phyloP scores from a whole-genome alignment of 2,329 filamentous ascomycete species.

The Diaporthe sp. region DNA sequence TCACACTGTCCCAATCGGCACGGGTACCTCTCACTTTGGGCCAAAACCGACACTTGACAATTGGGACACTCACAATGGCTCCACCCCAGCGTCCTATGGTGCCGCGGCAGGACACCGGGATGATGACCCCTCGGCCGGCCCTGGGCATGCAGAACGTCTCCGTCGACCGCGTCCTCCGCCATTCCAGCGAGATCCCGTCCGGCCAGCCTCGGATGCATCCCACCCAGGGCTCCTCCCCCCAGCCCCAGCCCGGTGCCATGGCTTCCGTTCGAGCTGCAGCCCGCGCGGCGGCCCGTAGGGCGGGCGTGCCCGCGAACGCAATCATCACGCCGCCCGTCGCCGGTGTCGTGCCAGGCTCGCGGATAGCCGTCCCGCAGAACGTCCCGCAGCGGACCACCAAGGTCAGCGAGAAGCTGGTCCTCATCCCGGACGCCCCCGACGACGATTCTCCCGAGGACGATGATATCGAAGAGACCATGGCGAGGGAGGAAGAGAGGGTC shows the following conservation, averaged over 20 bases:
- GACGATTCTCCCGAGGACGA: constrained; percentile 66
- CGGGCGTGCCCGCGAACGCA: constrained; percentile 43
- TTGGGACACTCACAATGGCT: constrained; percentile 29
- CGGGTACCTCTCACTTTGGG: background rate
- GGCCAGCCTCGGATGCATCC: constrained; percentile 81
- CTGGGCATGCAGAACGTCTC: constrained; percentile 79
- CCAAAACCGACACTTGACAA: background rate
- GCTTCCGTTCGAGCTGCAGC: constrained; percentile 36
- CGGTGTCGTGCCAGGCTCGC: constrained; percentile 54
- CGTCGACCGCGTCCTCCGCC: constrained; percentile 95
- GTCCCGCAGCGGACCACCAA: constrained; percentile 92
- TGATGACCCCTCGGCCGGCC: constrained; percentile 3
- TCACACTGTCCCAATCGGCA: background rate
- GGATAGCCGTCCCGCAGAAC: constrained; percentile 61
- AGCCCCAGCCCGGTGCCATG: constrained; percentile 38
- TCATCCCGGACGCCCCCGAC: constrained; percentile 85
- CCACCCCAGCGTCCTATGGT: constrained; percentile 44
- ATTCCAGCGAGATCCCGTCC: constrained; percentile 94
- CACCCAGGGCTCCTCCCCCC: constrained; percentile 15
- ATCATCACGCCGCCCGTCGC: constrained; percentile 20
- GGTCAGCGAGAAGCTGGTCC: constrained; percentile 95
- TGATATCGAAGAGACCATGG: constrained; percentile 52
- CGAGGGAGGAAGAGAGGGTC: constrained; percentile 69
- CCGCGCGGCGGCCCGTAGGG: constrained; percentile 38
- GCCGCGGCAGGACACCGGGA: constrained; percentile 43